These are phyloP conservation scores for Arabis alpina DNA, from an alignment of 345 rosid genomes.

Conservation along the genomic window DNA sequence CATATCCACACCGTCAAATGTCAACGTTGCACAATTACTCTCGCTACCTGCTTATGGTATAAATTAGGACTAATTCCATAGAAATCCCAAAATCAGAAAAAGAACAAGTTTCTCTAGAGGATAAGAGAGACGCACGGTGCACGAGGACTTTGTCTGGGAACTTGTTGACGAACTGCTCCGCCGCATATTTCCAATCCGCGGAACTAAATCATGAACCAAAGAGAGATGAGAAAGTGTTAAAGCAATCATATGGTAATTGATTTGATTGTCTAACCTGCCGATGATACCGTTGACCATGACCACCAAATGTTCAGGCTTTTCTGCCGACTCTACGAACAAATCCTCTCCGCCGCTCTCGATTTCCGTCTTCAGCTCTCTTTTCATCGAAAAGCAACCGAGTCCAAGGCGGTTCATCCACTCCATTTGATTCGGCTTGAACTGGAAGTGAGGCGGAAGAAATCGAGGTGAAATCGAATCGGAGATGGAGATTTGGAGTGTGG, in stretches of 20 bases:
- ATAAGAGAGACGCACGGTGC: slow-evolving; percentile 65
- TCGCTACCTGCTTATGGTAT: slow-evolving; percentile 67
- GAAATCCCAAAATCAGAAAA: neutral
- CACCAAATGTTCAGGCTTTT: slow-evolving; percentile 71
- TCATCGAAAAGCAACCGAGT: slow-evolving; percentile 58
- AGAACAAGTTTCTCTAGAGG: neutral
- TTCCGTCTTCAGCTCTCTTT: slow-evolving; percentile 53
- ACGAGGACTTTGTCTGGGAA: slow-evolving; percentile 82
- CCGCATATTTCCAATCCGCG: slow-evolving; percentile 92
- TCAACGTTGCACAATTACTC: slow-evolving; percentile 73
- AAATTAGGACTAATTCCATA: neutral
- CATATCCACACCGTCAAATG: slow-evolving; percentile 89
- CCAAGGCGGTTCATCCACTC: slow-evolving; percentile 48
- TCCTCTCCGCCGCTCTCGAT: slow-evolving; percentile 69
- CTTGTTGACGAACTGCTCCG: slow-evolving; percentile 82
- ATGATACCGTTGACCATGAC: slow-evolving; percentile 85
- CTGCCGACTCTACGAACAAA: slow-evolving; percentile 46
- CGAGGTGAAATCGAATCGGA: slow-evolving; percentile 28
- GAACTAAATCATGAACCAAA: slow-evolving; percentile 52
- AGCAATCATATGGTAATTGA: neutral
- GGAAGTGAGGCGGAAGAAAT: slow-evolving; percentile 24
- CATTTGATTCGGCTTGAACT: slow-evolving; percentile 37
- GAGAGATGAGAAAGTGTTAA: neutral
- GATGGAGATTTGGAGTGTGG: slow-evolving; percentile 33
- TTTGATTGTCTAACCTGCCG: slow-evolving; percentile 58